phyloP scores from a whole-genome alignment of 805 yeast genomes.

The Candida pseudofarinosa region DNA sequence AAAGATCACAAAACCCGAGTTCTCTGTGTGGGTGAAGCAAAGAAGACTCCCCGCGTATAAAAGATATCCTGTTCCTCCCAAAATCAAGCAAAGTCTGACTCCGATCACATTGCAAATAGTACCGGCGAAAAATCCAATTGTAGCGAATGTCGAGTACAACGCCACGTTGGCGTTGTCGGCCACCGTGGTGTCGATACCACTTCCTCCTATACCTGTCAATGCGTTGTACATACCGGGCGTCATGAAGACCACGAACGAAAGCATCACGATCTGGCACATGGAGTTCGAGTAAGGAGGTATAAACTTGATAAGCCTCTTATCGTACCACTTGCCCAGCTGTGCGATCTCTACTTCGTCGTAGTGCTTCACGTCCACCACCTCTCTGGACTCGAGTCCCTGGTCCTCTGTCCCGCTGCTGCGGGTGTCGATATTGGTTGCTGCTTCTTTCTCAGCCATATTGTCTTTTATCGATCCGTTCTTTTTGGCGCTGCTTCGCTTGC shows the following conservation, averaged over 20 bases:
- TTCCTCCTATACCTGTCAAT: conserved; percentile 49
- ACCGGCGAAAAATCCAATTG: conserved; percentile 57
- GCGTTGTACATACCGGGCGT: conserved; percentile 55
- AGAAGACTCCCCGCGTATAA: conserved; percentile 51
- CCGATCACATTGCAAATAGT: conserved; percentile 50
- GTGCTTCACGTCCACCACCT: conserved; percentile 18
- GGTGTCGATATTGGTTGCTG: conserved; percentile 3
- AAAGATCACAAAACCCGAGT: conserved; percentile 49
- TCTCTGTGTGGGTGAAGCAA: conserved; percentile 42
- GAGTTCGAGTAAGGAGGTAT: conserved; percentile 36
- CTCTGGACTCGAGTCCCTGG: conserved; percentile 5
- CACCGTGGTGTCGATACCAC: conserved; percentile 37
- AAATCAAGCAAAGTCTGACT: conserved; percentile 37
- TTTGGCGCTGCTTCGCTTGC: no score
- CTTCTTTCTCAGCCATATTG: conserved; percentile 4
- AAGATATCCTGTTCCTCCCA: conserved; percentile 56
- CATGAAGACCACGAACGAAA: conserved; percentile 45
- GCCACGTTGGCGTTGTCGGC: conserved; percentile 51
- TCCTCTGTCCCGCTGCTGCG: conserved; percentile 2
- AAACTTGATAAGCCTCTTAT: conserved; percentile 16
- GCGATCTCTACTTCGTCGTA: conserved; percentile 28
- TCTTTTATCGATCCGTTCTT: neutral
- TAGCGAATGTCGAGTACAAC: conserved; percentile 51
- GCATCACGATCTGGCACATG: conserved; percentile 41
- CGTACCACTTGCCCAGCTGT: conserved; percentile 40